Percentiles rank a stretch among this genome's conserved stretches.
These are phyloP conservation scores for Sergeia podlipaevii DNA, from an alignment of 208 protist genomes.

Conservation along the genomic window DNA sequence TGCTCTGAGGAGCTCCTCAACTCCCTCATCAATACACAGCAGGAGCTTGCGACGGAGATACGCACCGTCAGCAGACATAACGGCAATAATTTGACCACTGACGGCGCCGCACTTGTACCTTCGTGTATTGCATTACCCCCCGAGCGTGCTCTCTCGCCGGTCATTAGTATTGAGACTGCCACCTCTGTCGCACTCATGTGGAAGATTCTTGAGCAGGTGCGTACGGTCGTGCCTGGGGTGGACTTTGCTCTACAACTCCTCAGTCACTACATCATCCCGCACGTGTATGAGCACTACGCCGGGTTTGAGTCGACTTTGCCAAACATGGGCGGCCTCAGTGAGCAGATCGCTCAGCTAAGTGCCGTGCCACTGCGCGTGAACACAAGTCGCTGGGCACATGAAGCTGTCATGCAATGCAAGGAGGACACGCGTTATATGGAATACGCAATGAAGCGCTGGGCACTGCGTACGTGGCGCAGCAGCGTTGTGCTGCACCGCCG, in stretches of 20 bases:
- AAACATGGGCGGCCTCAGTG: constrained; percentile 44
- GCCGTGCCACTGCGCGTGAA: constrained; percentile 44
- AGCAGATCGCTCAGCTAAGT: constrained; percentile 68
- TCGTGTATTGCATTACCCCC: constrained; percentile 52
- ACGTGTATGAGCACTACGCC: constrained; percentile 69
- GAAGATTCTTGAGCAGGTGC: constrained; percentile 66
- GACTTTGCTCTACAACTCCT: constrained; percentile 59
- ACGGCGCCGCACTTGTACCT: constrained; percentile 14
- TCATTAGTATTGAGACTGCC: constrained; percentile 68
- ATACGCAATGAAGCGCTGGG: constrained; percentile 55
- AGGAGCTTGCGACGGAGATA: constrained; percentile 12
- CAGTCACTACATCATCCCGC: constrained; percentile 62
- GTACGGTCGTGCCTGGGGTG: constrained; percentile 38
- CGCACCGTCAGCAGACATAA: not conserved
- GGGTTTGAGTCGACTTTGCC: constrained; percentile 33
- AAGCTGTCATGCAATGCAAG: constrained; percentile 27
- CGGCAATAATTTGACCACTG: not conserved
- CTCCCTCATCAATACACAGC: constrained; percentile 20
- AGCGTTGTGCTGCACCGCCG: constrained; percentile 16
- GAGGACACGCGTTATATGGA: constrained; percentile 66
- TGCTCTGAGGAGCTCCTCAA: constrained; percentile 14
- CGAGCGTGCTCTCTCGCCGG: constrained; percentile 39
- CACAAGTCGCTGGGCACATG: constrained; percentile 17
- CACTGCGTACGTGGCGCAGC: constrained; percentile 63
- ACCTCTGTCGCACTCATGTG: constrained; percentile 58